Conservation (phyloP, 192 early-diverging fungal species). For the Geranomyces michiganensis region DNA sequence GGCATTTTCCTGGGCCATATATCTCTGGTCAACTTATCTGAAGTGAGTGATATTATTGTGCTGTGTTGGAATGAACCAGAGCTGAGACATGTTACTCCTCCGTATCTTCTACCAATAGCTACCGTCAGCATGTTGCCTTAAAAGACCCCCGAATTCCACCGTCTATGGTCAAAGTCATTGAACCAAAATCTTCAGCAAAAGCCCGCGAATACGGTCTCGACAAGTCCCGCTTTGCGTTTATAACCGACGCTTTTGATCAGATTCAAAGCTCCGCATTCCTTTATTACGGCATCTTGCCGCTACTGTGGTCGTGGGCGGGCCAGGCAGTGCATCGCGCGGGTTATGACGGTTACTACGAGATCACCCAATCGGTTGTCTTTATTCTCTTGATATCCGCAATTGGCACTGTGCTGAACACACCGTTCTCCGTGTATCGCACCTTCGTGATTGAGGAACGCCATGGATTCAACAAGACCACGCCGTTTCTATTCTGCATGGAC, state of each 20-base stretch:
- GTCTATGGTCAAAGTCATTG: slow-evolving; percentile 68
- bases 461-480: slow-evolving; percentile 95
- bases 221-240: slow-evolving; percentile 75
- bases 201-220: slow-evolving; percentile 85
- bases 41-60: slow-evolving; percentile 48
- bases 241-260: slow-evolving; percentile 64
- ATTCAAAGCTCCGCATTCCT: slow-evolving; percentile 71
- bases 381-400: slow-evolving; percentile 60
- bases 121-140: slow-evolving; percentile 77
- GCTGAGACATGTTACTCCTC: not conserved
- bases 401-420: slow-evolving; percentile 70
- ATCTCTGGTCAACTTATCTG: slow-evolving; percentile 81
- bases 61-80: not conserved
- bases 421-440: slow-evolving; percentile 82
- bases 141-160: slow-evolving; percentile 68
- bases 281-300: slow-evolving; percentile 71
- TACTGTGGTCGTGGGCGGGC: slow-evolving; percentile 70
- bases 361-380: slow-evolving; percentile 82
- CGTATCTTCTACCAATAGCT: slow-evolving; percentile 30
- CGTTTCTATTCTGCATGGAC: slow-evolving; percentile 81
- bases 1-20: slow-evolving; percentile 70
- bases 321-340: slow-evolving; percentile 52
- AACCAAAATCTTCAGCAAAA: slow-evolving; percentile 77
- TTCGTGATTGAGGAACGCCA: slow-evolving; percentile 95
- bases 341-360: slow-evolving; percentile 71